phyloP scores from a whole-genome alignment of 345 rosid species.

The Salix brachista region DNA sequence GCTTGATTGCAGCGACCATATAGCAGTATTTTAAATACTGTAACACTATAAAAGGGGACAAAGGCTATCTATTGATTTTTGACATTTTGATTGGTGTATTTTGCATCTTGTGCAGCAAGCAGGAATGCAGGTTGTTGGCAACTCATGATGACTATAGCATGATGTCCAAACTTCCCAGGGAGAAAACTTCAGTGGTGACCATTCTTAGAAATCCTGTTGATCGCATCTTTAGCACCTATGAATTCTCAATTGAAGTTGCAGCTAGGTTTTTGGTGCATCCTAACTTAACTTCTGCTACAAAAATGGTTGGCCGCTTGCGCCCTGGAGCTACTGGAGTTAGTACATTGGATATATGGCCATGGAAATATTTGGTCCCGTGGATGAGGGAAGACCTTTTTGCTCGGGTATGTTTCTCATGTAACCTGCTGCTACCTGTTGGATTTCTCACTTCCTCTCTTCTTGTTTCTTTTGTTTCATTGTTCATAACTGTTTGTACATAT shows the following conservation, averaged over 20 bases:
- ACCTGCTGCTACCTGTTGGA: background rate
- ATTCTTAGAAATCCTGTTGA: conserved; percentile 84
- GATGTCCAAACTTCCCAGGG: conserved; percentile 75
- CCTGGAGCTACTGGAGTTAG: conserved; percentile 58
- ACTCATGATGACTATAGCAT: conserved; percentile 98
- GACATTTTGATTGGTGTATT: conserved; percentile 5
- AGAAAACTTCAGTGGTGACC: conserved; percentile 82
- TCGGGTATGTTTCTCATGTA: conserved; percentile 50
- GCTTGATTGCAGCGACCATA: background rate
- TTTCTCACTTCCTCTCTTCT: background rate
- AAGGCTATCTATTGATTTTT: background rate
- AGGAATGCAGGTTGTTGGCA: conserved; percentile 68
- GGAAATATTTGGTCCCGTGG: conserved; percentile 98
- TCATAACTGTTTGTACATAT: background rate
- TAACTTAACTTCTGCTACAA: conserved; percentile 71
- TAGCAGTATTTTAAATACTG: background rate
- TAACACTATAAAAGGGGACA: background rate
- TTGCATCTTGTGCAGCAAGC: conserved; percentile 49
- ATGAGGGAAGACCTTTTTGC: conserved; percentile 94
- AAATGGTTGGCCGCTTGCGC: conserved; percentile 64
- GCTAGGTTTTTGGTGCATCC: conserved; percentile 98
- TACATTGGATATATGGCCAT: conserved; percentile 97
- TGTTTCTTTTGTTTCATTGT: background rate
- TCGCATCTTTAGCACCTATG: conserved; percentile 87
- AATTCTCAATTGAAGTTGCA: conserved; percentile 91